Conservation (phyloP, 805 yeast species). For the Myxozyma nipponensis region DNA sequence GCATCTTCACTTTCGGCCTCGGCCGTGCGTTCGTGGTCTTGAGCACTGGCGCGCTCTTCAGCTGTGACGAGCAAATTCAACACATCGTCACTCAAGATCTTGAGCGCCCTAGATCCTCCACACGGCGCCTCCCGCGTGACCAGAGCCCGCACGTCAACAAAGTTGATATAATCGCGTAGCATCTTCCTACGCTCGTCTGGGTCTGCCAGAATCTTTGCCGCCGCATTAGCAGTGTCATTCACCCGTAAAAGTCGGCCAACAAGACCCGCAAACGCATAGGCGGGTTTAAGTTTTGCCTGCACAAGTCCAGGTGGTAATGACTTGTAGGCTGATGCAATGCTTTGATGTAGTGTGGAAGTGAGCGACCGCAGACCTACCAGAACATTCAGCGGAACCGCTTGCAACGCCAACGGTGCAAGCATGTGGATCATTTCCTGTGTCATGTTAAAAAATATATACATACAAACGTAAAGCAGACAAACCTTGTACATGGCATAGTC, state of each 20-base stretch:
- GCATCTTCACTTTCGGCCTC: neutral
- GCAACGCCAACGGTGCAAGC: constrained; percentile 59
- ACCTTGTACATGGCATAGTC: constrained; percentile 59
- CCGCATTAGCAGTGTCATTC: constrained; percentile 51
- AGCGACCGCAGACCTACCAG: constrained; percentile 53
- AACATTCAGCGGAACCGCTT: constrained; percentile 55
- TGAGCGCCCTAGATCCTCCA: constrained; percentile 30
- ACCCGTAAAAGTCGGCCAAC: constrained; percentile 53
- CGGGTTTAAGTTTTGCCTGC: constrained; percentile 50
- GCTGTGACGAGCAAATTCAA: constrained; percentile 29
- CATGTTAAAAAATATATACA: neutral
- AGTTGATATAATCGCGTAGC: constrained; percentile 54
- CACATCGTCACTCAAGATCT: constrained; percentile 34
- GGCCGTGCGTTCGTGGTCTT: neutral
- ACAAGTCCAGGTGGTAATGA: constrained; percentile 50
- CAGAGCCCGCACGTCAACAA: constrained; percentile 47
- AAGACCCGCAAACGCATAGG: constrained; percentile 51
- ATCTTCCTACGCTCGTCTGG: constrained; percentile 46
- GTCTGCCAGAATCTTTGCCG: constrained; percentile 46
- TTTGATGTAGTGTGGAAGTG: constrained; percentile 47
- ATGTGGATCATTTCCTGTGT: constrained; percentile 47
- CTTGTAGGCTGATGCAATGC: constrained; percentile 24
- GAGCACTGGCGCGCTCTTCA: neutral
- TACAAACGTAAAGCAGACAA: constrained; percentile 27
- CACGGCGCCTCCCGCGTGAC: constrained; percentile 53